Base-by-base conservation (phyloP, 805 yeast species). In the Yamadazyma insecticola region DNA sequence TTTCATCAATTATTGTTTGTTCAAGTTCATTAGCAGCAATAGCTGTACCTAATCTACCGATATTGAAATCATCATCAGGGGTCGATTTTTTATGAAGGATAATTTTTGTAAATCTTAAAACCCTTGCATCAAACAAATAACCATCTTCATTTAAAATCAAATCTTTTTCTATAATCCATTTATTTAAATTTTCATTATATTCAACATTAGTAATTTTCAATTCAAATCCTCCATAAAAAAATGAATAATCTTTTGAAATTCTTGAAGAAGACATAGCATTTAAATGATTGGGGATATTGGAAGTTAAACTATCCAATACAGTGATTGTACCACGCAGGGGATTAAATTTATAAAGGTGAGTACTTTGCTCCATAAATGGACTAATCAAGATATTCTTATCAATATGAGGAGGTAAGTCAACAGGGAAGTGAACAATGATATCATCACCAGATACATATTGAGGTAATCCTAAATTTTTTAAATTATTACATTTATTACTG, bases 161-260 rank as follows among this genome's bases (percentile, higher is more conserved):
- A 15, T 63, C 59, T 40, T 69, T 67, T 25, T 67, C 60, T 12
- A 58, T 40, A 38, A 61, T 28, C 72, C 74, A 56, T 36, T 56
- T 38, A 36, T 50, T 57, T 13, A 44, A 32, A 2, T 46, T 42
- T 4, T 46, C 45, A 5, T 43, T 34, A 34, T 57, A 51, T 2
- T 34, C 33, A 6, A 51, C 55, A 1, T 53, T 42, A 9, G 45
- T 51, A 12, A 45, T 45, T 15, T 41, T 37, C 13, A 64, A 34
- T 32, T 71, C 72, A 48, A 80, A 73, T 0, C 92, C 94, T n/a
- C 90, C 94, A 47, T 74, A 80, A 36, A 71, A 68, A 40, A 81
- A 67, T 11, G 76, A 63, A 44, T 78, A 78, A 22, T 75, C 55
- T n/a, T 67, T 60, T 4, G 83, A 72, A 4, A 82, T 56, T 33